Conservation (phyloP, 164 flowering plant genomes). For the Sedum album region DNA sequence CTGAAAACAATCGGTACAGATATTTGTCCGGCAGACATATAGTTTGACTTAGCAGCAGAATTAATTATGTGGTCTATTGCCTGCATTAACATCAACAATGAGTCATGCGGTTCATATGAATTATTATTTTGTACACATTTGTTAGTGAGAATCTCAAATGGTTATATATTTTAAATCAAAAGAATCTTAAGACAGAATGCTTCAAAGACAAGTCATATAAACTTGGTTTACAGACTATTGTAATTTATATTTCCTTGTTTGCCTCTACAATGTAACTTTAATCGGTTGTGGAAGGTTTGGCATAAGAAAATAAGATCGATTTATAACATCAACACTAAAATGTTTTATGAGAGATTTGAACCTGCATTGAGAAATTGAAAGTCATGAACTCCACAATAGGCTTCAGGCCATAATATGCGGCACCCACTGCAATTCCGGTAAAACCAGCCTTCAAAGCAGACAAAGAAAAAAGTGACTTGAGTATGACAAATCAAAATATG, state of each 20-base stretch:
- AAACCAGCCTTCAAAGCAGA: constrained; percentile 74
- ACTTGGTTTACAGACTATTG: no score
- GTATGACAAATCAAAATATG: not conserved
- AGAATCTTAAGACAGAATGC: no score
- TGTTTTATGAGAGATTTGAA: constrained; percentile 13
- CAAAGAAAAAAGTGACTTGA: not conserved
- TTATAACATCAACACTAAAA: not conserved
- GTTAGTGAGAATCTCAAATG: not conserved
- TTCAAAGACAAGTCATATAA: no score
- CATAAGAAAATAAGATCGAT: no score
- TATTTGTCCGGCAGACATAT: constrained; percentile 94
- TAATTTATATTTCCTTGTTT: no score
- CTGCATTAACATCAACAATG: constrained; percentile 24
- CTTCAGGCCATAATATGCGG: constrained; percentile 77
- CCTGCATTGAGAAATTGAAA: constrained; percentile 99
- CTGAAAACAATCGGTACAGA: constrained; percentile 90
- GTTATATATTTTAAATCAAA: no score
- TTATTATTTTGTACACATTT: not conserved
- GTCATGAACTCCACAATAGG: constrained; percentile 67
- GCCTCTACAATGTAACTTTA: no score
- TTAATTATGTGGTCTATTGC: constrained; percentile 97
- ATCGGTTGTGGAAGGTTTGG: no score
- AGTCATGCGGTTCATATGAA: not conserved
- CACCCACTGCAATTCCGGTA: constrained; percentile 95
- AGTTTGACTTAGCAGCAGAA: constrained; percentile 92